Conservation (phyloP, 305 asterid species). For the Solanum hybrid region DNA sequence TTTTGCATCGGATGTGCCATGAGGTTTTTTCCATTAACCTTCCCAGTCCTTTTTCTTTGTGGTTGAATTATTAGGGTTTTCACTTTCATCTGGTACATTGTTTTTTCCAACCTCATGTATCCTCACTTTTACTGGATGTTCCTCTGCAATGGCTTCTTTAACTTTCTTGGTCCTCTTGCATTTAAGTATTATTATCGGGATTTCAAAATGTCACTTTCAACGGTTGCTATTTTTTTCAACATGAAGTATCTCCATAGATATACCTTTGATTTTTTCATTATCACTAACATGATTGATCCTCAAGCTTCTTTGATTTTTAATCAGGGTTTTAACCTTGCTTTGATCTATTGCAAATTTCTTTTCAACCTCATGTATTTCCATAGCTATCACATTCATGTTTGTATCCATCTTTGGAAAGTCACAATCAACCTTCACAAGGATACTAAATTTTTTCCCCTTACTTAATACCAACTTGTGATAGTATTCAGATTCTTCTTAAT, state of each 20-base stretch:
- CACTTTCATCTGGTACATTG: neutral
- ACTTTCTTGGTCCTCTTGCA: too few species aligned
- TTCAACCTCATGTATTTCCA: neutral
- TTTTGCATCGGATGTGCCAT: neutral
- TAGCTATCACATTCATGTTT: neutral
- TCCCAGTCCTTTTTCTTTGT: neutral
- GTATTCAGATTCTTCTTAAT: too few species aligned
- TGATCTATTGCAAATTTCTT: neutral
- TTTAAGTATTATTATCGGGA: too few species aligned
- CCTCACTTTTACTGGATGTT: too few species aligned
- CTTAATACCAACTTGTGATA: too few species aligned
- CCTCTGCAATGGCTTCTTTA: too few species aligned
- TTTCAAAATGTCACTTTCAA: too few species aligned
- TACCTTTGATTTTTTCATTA: too few species aligned
- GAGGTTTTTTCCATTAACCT: neutral
- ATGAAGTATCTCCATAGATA: too few species aligned
- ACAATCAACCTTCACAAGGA: neutral
- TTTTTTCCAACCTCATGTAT: neutral
- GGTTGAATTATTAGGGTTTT: neutral
- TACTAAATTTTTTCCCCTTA: neutral
- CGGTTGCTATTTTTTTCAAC: too few species aligned
- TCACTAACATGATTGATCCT: too few species aligned
- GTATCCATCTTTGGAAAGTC: neutral
- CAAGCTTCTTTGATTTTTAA: neutral
- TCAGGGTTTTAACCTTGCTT: neutral